Base-by-base conservation (phyloP, 2,329 filamentous ascomycete genomes). In the Colletotrichum shisoi region DNA sequence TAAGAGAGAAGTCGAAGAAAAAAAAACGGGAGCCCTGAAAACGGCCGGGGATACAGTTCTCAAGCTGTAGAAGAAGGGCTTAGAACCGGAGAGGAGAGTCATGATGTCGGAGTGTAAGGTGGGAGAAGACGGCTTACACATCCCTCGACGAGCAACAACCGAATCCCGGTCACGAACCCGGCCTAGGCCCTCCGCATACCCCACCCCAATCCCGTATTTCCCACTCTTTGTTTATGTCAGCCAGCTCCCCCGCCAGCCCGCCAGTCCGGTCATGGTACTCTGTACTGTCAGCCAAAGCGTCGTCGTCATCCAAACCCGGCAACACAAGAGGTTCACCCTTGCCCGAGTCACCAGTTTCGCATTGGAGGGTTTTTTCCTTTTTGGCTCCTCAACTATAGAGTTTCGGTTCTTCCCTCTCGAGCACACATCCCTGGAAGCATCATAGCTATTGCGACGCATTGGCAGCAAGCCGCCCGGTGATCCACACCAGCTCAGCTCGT, bases 401-500 rank as follows among this genome's bases (percentile, higher is more conserved):
- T 15, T 9, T 8, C 17, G 27, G 27, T 19, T 24, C 31, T 3
- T 34, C 13, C 44, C 31, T 39, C n/a, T 15, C 37, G 11, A 19
- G 4, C 12, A 9, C 12, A 21, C 1, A 13, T 31, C 60, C 21
- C 46, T 1, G 12, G 56, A 54, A 60, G 59, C 56, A 60, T 60
- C 56, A 46, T 44, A 59, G 62, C 19, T 63, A 48, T 27, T 3
- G n/a, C 40, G 7, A 11, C 17, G 4, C 49, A 21, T n/a, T 8
- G 15, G 11, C 31, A 13, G 31, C 31, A 31, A 53, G n/a, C 49
- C n/a, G 49, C 4, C 45, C 53, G 53, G 21, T 9, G 15, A 51
- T 19, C 24, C 53, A 40, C 42, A 62, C 39, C 51, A 62, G 39
- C 49, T 34, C 59, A n/a, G 34, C 49, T 9, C 58, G 37, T 39